Evolutionary conservation across 108 stramenopile genomes (phyloP).

Genomic region (Skeletonema tropicum): DNA sequence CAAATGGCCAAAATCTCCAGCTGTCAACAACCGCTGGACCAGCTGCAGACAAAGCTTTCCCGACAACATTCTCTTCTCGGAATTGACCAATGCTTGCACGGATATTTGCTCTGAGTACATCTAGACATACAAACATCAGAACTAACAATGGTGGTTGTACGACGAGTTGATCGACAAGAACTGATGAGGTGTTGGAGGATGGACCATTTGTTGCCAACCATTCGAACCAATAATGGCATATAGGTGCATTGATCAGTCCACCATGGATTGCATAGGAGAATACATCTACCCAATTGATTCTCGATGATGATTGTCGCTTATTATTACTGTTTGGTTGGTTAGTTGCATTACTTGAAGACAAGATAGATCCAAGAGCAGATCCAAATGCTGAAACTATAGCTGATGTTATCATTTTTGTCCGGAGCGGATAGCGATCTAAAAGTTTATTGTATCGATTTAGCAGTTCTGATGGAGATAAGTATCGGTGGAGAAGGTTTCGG

Average conservation of each 20-base stretch:
- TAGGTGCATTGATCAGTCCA: slow-evolving; percentile 38
- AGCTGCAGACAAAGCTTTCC: slow-evolving; percentile 32
- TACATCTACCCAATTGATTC: slow-evolving; percentile 51
- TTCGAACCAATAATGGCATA: slow-evolving; percentile 50
- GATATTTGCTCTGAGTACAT: slow-evolving; percentile 39
- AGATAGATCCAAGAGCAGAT: slow-evolving; percentile 33
- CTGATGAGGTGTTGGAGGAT: slow-evolving; percentile 44
- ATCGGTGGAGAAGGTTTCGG: neutral
- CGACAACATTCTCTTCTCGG: slow-evolving; percentile 26
- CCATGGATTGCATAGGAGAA: slow-evolving; percentile 42
- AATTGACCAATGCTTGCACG: slow-evolving; percentile 43
- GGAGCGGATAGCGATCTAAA: slow-evolving; percentile 39
- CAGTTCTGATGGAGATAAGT: slow-evolving; percentile 26
- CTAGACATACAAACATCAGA: slow-evolving; percentile 44
- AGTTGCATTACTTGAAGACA: slow-evolving; percentile 1
- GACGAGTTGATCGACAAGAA: slow-evolving; percentile 42
- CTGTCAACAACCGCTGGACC: slow-evolving; percentile 36
- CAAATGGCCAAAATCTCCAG: slow-evolving; percentile 56
- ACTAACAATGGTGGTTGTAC: slow-evolving; percentile 48
- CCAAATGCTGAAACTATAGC: slow-evolving; percentile 43
- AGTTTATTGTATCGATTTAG: slow-evolving; percentile 41
- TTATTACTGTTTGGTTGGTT: neutral
- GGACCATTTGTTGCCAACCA: slow-evolving; percentile 45
- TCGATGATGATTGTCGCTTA: slow-evolving; percentile 7
- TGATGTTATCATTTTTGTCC: slow-evolving; percentile 48